Conservation (phyloP, 305 asterid genomes). For the Ilex paraguariensis region DNA sequence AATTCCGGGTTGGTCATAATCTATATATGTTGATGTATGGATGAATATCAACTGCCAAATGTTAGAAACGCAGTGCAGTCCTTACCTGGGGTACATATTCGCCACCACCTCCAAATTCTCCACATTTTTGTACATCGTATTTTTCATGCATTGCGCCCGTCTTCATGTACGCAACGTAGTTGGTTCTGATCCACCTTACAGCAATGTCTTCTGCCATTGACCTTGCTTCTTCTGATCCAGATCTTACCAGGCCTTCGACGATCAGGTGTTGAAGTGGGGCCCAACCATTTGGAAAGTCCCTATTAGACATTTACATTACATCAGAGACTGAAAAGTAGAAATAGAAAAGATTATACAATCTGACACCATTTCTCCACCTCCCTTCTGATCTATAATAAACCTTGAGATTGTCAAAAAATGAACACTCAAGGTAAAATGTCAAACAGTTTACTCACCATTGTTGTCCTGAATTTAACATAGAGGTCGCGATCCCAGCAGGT, state of each 20-base stretch:
- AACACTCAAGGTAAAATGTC: neutral
- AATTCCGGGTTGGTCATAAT: too few species aligned
- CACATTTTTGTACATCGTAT: conserved; percentile 71
- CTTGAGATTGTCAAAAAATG: too few species aligned
- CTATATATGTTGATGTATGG: too few species aligned
- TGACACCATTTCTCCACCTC: too few species aligned
- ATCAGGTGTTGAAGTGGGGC: conserved; percentile 94
- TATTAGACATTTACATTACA: conserved; percentile 17
- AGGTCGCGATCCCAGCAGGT: conserved; percentile 72
- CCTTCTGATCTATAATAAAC: too few species aligned
- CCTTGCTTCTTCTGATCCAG: conserved; percentile 45
- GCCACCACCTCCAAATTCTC: conserved; percentile 79
- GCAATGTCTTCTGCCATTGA: conserved; percentile 55
- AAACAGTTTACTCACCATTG: conserved; percentile 52
- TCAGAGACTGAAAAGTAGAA: neutral
- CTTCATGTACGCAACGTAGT: conserved; percentile 55
- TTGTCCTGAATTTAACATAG: conserved; percentile 70
- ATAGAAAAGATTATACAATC: too few species aligned
- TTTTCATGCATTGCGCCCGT: conserved; percentile 88
- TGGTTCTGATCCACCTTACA: conserved; percentile 71
- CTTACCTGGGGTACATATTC: conserved; percentile 92
- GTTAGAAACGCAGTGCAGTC: neutral
- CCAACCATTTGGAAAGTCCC: conserved; percentile 99
- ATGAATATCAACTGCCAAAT: too few species aligned
- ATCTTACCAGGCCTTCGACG: conserved; percentile 64